These are phyloP conservation scores for Podaxis rugospora DNA, from an alignment of 768 basidiomycete species.

Conservation along the genomic window DNA sequence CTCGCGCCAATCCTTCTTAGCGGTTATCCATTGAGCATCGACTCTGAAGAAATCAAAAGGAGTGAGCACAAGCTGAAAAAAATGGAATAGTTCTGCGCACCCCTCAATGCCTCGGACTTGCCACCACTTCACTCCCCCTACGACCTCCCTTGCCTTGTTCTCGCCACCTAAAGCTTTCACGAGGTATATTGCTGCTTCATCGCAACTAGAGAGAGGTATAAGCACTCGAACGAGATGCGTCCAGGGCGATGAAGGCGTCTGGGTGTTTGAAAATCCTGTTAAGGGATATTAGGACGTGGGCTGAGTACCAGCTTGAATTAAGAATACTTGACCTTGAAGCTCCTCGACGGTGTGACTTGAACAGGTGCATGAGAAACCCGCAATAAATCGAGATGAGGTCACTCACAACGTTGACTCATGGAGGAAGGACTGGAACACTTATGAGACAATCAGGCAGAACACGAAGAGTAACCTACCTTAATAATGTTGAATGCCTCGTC, in stretches of 20 bases:
- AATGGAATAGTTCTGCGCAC: constrained; percentile 31
- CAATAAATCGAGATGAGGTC: not conserved
- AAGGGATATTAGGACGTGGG: not conserved
- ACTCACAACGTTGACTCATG: constrained; percentile 65
- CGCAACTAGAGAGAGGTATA: constrained; percentile 73
- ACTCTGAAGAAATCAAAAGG: constrained; percentile 42
- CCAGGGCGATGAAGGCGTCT: constrained; percentile 83
- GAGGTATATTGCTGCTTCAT: constrained; percentile 67
- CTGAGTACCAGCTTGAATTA: not conserved
- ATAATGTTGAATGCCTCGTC: constrained; percentile 75
- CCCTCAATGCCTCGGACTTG: constrained; percentile 84
- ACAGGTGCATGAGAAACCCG: not conserved
- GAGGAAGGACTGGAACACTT: constrained; percentile 59
- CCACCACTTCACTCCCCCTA: constrained; percentile 97
- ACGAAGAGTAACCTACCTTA: constrained; percentile 43
- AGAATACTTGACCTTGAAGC: constrained; percentile 44
- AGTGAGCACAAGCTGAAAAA: not conserved
- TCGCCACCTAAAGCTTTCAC: constrained; percentile 85
- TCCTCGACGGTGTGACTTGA: constrained; percentile 82
- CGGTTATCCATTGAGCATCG: constrained; percentile 83
- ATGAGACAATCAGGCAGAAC: not conserved
- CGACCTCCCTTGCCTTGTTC: constrained; percentile 57
- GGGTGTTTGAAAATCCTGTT: constrained; percentile 69
- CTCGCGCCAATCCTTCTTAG: constrained; percentile 79
- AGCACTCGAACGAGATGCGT: constrained; percentile 66